These are phyloP conservation scores for Bonnemaisonia californica DNA, from an alignment of 31 red algal species.

Conservation along the genomic window DNA sequence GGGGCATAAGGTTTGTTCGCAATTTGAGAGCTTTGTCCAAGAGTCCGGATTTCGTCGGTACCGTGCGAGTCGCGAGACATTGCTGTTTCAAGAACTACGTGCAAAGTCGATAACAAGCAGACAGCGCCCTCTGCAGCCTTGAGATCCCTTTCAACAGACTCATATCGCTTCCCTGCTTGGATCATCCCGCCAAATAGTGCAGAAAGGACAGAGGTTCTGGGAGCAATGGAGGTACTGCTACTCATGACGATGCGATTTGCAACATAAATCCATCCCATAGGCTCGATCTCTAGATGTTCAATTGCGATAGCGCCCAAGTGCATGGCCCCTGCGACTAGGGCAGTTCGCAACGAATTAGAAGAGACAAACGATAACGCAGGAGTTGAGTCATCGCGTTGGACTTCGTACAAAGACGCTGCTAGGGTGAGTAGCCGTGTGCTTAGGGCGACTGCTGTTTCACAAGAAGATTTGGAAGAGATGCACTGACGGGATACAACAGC, in stretches of 20 bases:
- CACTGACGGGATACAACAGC: conserved; percentile 78
- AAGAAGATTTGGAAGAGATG: conserved; percentile 34
- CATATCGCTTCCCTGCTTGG: conserved; percentile 51
- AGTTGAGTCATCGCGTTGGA: conserved; percentile 50
- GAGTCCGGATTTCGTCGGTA: background rate
- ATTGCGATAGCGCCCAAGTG: conserved; percentile 68
- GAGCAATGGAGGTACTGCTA: conserved; percentile 44
- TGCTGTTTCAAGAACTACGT: conserved; percentile 59
- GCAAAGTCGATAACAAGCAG: conserved; percentile 58
- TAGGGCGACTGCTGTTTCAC: conserved; percentile 61
- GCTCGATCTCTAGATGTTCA: conserved; percentile 73
- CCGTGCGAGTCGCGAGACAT: conserved; percentile 21
- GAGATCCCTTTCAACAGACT: conserved; percentile 55
- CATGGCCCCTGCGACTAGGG: conserved; percentile 72
- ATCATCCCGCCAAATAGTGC: conserved; percentile 82
- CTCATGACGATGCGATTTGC: conserved; percentile 70
- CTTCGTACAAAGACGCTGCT: conserved; percentile 56
- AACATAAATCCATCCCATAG: conserved; percentile 76
- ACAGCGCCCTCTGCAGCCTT: conserved; percentile 50
- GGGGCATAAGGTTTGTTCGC: too few species aligned
- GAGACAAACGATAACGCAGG: conserved; percentile 74
- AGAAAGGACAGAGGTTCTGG: conserved; percentile 61
- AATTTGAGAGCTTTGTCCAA: background rate
- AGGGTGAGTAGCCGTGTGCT: conserved; percentile 75
- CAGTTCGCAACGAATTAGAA: conserved; percentile 75